Conservation (phyloP, 1,139 yeast species). For the Candida neerlandica region DNA sequence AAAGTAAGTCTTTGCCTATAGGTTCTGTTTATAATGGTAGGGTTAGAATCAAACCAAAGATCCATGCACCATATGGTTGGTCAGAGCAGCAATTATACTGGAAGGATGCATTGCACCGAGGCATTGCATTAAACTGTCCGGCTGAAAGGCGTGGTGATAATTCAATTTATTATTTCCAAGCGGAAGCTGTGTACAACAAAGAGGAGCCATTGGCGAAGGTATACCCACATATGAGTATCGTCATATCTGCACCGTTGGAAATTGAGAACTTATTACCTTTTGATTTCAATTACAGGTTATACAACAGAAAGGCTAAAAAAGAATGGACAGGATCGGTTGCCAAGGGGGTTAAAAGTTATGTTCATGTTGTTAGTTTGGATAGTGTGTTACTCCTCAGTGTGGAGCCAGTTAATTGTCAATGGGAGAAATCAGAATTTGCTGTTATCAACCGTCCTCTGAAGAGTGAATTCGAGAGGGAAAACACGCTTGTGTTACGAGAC, state of each 20-base stretch:
- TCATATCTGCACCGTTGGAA: slow-evolving; percentile 84
- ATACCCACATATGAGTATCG: slow-evolving; percentile 83
- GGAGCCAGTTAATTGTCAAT: slow-evolving; percentile 67
- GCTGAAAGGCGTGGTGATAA: slow-evolving; percentile 38
- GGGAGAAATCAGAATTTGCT: slow-evolving; percentile 75
- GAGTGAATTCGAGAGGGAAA: slow-evolving; percentile 61
- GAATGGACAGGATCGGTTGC: slow-evolving; percentile 68
- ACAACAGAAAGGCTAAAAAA: slow-evolving; percentile 71
- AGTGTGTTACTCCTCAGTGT: slow-evolving; percentile 73
- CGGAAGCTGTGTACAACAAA: slow-evolving; percentile 64
- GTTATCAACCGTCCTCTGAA: slow-evolving; percentile 65
- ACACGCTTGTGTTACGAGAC: slow-evolving; percentile 40
- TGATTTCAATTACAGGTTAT: slow-evolving; percentile 73
- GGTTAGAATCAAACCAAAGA: slow-evolving; percentile 62
- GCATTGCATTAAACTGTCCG: slow-evolving; percentile 62
- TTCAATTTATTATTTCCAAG: slow-evolving; percentile 68
- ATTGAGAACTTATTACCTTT: slow-evolving; percentile 84
- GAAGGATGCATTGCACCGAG: slow-evolving; percentile 59
- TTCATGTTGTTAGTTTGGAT: slow-evolving; percentile 80
- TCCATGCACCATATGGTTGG: slow-evolving; percentile 64
- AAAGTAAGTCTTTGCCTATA: slow-evolving; percentile 69
- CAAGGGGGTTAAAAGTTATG: slow-evolving; percentile 67
- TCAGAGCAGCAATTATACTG: slow-evolving; percentile 63
- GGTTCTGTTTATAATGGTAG: slow-evolving; percentile 61
- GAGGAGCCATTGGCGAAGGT: slow-evolving; percentile 70